A percentile compares a stretch with the other conserved stretches of the same genome.
These are phyloP conservation scores for Aspergillus fructus DNA, from an alignment of 2,329 filamentous ascomycete genomes.

Conservation along the genomic window DNA sequence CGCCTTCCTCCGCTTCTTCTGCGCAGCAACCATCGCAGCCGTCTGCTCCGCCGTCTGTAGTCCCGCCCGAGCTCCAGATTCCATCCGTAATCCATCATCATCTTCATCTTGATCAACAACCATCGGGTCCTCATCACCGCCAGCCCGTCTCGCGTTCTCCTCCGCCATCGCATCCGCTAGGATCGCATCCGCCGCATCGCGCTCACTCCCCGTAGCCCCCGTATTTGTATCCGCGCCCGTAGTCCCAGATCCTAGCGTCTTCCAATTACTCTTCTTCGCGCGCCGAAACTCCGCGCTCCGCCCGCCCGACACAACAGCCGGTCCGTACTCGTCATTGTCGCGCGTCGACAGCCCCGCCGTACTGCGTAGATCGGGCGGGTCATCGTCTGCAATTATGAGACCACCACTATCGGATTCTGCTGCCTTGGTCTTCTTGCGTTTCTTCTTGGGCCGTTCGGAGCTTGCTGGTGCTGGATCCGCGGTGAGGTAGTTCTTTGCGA, in stretches of 20 bases:
- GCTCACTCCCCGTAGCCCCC: conserved; percentile 33
- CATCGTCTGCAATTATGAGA: conserved; percentile 43
- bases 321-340: conserved; percentile 40
- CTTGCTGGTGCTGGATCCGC: conserved; percentile 51
- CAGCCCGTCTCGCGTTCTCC: conserved; percentile 53
- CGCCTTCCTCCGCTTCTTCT: conserved; percentile 55
- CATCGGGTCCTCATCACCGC: conserved; percentile 51
- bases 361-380: conserved; percentile 36
- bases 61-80: conserved; percentile 82
- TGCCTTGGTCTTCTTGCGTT: conserved; percentile 53
- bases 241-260: conserved; percentile 50
- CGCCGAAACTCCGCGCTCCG: conserved; percentile 61
- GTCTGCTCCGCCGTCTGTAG: conserved; percentile 82
- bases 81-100: conserved; percentile 63
- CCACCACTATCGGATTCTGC: conserved; percentile 40
- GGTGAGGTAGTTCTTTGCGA: conserved; percentile 87
- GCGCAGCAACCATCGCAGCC: conserved; percentile 64
- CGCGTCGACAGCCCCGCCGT: conserved; percentile 17
- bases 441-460: conserved; percentile 54
- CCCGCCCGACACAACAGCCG: conserved; percentile 27
- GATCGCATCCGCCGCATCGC: conserved; percentile 75
- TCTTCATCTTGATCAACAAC: conserved; percentile 40
- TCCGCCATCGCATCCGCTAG: conserved; percentile 71
- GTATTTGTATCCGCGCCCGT: conserved; percentile 28
- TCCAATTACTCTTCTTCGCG: conserved; percentile 79